A percentile compares a stretch with the other conserved stretches of the same genome.
These are phyloP conservation scores for Eucalyptus sp. DNA, from an alignment of 345 rosid species.

Conservation along the genomic window DNA sequence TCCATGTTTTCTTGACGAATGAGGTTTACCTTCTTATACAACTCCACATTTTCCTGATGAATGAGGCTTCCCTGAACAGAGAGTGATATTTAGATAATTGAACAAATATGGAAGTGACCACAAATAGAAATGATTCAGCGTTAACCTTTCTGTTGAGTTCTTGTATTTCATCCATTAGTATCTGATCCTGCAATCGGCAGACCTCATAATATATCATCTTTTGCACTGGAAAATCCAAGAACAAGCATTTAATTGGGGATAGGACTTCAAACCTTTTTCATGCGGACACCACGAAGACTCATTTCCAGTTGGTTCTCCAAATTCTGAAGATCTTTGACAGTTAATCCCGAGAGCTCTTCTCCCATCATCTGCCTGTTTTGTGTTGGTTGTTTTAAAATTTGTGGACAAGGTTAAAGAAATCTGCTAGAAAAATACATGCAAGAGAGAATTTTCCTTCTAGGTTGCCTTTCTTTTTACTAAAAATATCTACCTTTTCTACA, in stretches of 20 bases:
- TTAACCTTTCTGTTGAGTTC: slow-evolving; percentile 45
- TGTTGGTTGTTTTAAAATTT: not conserved
- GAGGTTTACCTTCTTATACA: slow-evolving; percentile 61
- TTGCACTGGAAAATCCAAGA: not conserved
- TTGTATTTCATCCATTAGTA: slow-evolving; percentile 53
- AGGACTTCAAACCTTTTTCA: slow-evolving; percentile 42
- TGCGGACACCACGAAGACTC: slow-evolving; percentile 50
- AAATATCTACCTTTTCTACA: not conserved
- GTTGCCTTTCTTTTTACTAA: not conserved
- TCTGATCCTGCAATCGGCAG: slow-evolving; percentile 36
- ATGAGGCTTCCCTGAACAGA: slow-evolving; percentile 48
- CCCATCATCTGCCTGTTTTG: slow-evolving; percentile 71
- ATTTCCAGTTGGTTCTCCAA: slow-evolving; percentile 49
- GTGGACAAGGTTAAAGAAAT: not conserved
- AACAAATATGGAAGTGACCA: not conserved
- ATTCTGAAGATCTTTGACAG: slow-evolving; percentile 36
- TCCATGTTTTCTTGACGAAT: slow-evolving; percentile 35
- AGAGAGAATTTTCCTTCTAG: not conserved
- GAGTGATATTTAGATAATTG: slow-evolving; percentile 25
- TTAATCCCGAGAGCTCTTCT: slow-evolving; percentile 58
- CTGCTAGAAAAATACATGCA: not conserved
- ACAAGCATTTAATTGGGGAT: not conserved
- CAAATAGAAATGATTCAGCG: not conserved
- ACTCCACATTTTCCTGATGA: slow-evolving; percentile 58
- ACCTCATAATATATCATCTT: not conserved